Evolutionary conservation across 164 flowering plant genomes (phyloP).

Genomic region (Berberis vulgaris): DNA sequence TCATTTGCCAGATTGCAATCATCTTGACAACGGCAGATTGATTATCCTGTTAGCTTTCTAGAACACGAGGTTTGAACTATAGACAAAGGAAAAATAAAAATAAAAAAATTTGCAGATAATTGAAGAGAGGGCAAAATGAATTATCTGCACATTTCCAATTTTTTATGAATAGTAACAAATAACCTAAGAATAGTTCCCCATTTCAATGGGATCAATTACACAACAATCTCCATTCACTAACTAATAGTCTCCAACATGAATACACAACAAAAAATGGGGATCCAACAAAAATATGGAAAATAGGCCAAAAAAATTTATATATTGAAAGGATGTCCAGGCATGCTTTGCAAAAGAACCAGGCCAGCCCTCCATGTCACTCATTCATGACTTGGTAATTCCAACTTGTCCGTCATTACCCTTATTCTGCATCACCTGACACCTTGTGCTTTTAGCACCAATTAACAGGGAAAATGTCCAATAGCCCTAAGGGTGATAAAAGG

Average conservation of each 20-base stretch:
- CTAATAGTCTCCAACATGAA: slow-evolving; percentile 26
- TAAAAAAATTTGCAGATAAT: background rate
- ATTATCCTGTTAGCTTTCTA: no score
- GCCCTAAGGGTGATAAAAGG: slow-evolving; percentile 10
- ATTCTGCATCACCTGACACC: slow-evolving; percentile 6
- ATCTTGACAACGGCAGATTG: no score
- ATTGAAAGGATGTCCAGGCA: slow-evolving; percentile 10
- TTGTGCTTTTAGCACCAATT: slow-evolving; percentile 8
- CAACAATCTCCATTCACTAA: slow-evolving; percentile 33
- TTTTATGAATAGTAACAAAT: slow-evolving; percentile 44
- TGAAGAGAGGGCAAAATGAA: slow-evolving; percentile 24
- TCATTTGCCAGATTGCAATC: no score
- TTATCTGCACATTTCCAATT: slow-evolving; percentile 62
- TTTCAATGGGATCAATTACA: slow-evolving; percentile 32
- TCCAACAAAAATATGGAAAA: slow-evolving; percentile 4
- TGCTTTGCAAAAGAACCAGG: slow-evolving; percentile 12
- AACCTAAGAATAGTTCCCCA: slow-evolving; percentile 30
- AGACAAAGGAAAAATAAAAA: background rate
- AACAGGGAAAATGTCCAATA: slow-evolving; percentile 10
- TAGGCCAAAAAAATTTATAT: slow-evolving; percentile 7
- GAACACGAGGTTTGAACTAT: background rate
- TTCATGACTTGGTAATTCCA: slow-evolving; percentile 1
- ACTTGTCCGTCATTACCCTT: slow-evolving; percentile 11
- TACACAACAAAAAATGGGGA: slow-evolving; percentile 14
- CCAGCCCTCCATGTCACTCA: background rate